Base-by-base conservation (phyloP, 441 rosid species). In the Pelargonium cotyledonis region DNA sequence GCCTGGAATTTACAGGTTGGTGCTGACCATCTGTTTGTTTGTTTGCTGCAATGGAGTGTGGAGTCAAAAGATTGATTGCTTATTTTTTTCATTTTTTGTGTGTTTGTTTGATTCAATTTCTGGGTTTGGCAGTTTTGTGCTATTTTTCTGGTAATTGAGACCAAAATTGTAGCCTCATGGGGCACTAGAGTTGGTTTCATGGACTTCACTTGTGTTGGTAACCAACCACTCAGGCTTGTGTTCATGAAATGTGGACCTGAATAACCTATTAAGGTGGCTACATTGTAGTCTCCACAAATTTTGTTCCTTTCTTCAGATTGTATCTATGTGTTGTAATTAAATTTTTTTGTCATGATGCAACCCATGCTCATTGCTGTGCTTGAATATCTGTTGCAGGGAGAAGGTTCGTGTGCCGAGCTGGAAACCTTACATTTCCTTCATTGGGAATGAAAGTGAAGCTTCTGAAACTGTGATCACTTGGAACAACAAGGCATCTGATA, bases 1-100 rank as follows among this genome's bases (percentile, higher is more conserved):
- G 68, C 94, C 96, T 11, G 96, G 97, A 38, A 81, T 84, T 78
- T 95, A 91, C 94, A 95, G 96, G 97, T 91, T 35, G 74, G 49
- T 44, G 49, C 14, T 44, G 12, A 44, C 14, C 12, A 44, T 29
- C 62, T 51, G 57, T 35, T 43, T 69, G 10, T 41, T 46, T 41
- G 1, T 44, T 44, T 44, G 15, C 66, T 69, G 35, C 29, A 61
- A 38, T n/a, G 31, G 10, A 23, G 6, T 65, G 57, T 9, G 53
- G 12, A 63, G 41, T 29, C 60, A 53, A n/a, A 53, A 53, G 21
- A 8, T 29, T 51, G 15, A 44, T 44, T 44, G 49, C 49, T 44
- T 8, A 6, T 4, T 51, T 29, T 51, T 29, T 63, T 14, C 8
- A 26, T 26, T 26, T 26, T 26, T 26, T 26, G 31, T 26, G 31